Evolutionary conservation across 768 basidiomycete genomes (phyloP).

Genomic region (Suillus americanus): DNA sequence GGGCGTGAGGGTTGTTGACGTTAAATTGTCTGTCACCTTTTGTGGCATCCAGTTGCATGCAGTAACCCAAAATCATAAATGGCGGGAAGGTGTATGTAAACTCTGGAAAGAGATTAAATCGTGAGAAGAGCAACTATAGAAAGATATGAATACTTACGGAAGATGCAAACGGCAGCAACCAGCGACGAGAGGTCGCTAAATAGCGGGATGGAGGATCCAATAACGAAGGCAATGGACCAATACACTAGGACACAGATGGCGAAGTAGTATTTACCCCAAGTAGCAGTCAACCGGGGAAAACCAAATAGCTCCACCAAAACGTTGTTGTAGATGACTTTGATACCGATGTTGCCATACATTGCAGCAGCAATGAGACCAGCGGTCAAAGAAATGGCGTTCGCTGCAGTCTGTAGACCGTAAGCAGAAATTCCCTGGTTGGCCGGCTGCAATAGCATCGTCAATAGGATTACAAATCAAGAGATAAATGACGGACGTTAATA

Average conservation of each 20-base stretch:
- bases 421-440: conserved; percentile 34
- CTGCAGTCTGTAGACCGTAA: conserved; percentile 33
- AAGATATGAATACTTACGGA: conserved; percentile 32
- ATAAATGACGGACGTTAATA: conserved; percentile 22
- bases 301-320: conserved; percentile 49
- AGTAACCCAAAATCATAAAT: conserved; percentile 32
- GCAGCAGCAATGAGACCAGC: conserved; percentile 61
- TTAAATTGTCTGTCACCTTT: conserved; percentile 23
- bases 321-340: conserved; percentile 58
- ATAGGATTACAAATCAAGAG: not conserved
- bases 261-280: conserved; percentile 30
- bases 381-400: conserved; percentile 46
- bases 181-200: conserved; percentile 52
- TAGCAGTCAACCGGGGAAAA: conserved; percentile 49
- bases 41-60: conserved; percentile 29
- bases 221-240: conserved; percentile 44
- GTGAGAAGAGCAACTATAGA: conserved; percentile 36
- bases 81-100: conserved; percentile 42
- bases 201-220: conserved; percentile 62
- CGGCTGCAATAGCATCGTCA: conserved; percentile 14
- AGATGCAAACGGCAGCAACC: conserved; percentile 59
- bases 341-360: conserved; percentile 62
- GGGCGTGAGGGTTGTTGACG: conserved; percentile 22
- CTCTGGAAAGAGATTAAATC: conserved; percentile 31
- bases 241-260: conserved; percentile 22